These are phyloP conservation scores for Cryphonectria nitschkei DNA, from an alignment of 2,329 filamentous ascomycete genomes.

Conservation along the genomic window DNA sequence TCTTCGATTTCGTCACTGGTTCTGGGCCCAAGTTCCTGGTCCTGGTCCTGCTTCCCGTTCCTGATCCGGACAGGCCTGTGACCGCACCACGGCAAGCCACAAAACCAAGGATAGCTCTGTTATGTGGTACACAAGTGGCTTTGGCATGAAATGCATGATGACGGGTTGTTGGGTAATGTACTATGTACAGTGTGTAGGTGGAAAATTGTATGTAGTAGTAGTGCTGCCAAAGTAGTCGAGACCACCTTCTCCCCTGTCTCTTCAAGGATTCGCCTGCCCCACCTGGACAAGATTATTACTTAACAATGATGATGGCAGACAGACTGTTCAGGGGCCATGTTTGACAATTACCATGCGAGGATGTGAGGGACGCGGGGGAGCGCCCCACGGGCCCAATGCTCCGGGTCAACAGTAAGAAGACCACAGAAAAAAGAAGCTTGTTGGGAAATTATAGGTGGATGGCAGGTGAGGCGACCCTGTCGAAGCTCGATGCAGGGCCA, in stretches of 20 bases:
- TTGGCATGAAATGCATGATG: not conserved
- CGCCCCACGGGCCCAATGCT: slow-evolving; percentile 4
- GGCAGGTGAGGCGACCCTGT: not conserved
- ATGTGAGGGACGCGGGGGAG: not conserved
- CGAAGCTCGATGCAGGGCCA: slow-evolving; percentile 8
- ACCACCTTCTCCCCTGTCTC: not conserved
- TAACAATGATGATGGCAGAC: slow-evolving; percentile 3
- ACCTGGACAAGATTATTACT: not conserved
- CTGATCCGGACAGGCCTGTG: slow-evolving; percentile 7
- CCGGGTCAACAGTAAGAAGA: not conserved
- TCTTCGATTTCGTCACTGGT: slow-evolving; percentile 27
- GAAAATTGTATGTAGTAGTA: not conserved
- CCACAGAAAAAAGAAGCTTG: not conserved
- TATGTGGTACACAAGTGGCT: not conserved
- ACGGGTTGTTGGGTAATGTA: not conserved
- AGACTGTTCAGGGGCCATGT: not conserved
- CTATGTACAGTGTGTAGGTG: not conserved
- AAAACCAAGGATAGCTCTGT: not conserved
- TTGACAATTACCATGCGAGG: not conserved
- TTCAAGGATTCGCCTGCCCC: not conserved
- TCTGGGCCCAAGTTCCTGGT: not conserved
- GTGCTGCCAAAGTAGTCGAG: not conserved
- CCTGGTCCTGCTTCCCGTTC: not conserved
- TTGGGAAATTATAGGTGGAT: too few species aligned
- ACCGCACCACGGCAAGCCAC: not conserved